These are phyloP conservation scores for Colletotrichum aenigma DNA, from an alignment of 2,329 filamentous ascomycete species.

Conservation along the genomic window DNA sequence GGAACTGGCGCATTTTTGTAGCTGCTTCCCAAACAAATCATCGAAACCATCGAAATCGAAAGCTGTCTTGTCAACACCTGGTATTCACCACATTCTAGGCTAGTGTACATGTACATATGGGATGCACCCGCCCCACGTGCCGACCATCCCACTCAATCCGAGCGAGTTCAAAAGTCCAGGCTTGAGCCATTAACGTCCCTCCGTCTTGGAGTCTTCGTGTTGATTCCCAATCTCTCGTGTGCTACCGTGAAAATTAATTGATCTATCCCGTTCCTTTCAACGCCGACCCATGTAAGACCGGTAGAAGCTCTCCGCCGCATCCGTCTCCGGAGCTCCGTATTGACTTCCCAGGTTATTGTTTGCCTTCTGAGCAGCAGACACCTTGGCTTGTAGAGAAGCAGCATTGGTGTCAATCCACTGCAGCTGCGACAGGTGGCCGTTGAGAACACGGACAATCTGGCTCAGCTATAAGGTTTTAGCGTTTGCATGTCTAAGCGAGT, in stretches of 20 bases:
- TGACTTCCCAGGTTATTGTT: constrained; percentile 65
- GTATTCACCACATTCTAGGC: constrained; percentile 28
- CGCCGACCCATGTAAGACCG: constrained; percentile 82
- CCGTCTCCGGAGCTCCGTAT: constrained; percentile 65
- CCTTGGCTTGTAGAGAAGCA: constrained; percentile 80
- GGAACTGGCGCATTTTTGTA: neutral
- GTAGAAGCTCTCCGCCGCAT: constrained; percentile 88
- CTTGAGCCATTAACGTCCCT: neutral
- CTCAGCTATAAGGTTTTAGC: constrained; percentile 67
- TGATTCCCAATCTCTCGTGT: constrained; percentile 21
- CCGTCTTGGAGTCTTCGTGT: neutral
- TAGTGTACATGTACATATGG: constrained; percentile 44
- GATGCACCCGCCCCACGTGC: neutral
- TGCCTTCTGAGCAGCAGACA: constrained; percentile 80
- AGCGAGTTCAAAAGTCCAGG: neutral
- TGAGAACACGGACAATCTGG: constrained; percentile 94
- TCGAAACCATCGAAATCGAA: constrained; percentile 4
- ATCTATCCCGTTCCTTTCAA: constrained; percentile 38
- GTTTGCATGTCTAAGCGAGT: neutral
- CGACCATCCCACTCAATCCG: constrained; percentile 18
- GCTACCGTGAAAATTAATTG: constrained; percentile 23
- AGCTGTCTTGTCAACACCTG: constrained; percentile 10
- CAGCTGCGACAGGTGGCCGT: constrained; percentile 88
- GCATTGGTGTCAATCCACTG: constrained; percentile 93
- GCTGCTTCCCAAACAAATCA: neutral